Evolutionary conservation across 83 land plant genomes (phyloP).

Genomic region (Diphasiastrum complanatum): DNA sequence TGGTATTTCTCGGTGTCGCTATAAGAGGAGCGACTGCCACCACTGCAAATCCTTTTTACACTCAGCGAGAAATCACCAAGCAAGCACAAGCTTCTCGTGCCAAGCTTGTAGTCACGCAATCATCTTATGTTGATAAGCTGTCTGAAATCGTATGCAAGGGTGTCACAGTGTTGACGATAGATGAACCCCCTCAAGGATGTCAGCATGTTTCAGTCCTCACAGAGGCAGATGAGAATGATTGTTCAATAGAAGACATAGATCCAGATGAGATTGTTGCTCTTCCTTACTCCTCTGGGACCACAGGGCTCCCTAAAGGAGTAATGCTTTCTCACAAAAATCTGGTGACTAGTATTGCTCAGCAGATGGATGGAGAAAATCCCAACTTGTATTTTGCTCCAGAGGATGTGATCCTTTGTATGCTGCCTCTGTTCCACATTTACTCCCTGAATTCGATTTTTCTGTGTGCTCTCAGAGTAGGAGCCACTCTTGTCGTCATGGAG

Average conservation of each 20-base stretch:
- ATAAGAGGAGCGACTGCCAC: slow-evolving; percentile 4
- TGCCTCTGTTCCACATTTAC: slow-evolving; percentile 21
- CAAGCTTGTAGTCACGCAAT: not conserved
- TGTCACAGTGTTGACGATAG: not conserved
- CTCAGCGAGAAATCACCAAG: slow-evolving; percentile 1
- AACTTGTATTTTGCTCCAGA: slow-evolving; percentile 35
- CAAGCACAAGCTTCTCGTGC: slow-evolving; percentile 3
- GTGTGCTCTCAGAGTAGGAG: slow-evolving; percentile 6
- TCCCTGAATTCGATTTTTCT: slow-evolving; percentile 11
- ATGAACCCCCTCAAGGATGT: slow-evolving; percentile 1
- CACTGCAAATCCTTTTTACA: slow-evolving; percentile 22
- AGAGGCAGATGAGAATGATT: slow-evolving; percentile 2
- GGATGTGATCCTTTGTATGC: slow-evolving; percentile 50
- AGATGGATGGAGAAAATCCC: slow-evolving; percentile 70
- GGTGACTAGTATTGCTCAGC: slow-evolving; percentile 40
- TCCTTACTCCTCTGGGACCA: slow-evolving; percentile 62
- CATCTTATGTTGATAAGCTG: slow-evolving; percentile 1
- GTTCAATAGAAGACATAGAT: slow-evolving; percentile 14
- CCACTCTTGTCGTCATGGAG: slow-evolving; percentile 1
- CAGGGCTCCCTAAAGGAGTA: slow-evolving; percentile 32
- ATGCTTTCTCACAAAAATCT: too few species aligned
- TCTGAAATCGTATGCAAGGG: not conserved
- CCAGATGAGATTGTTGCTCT: slow-evolving; percentile 44
- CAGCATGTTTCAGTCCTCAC: not conserved
- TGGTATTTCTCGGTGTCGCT: slow-evolving; percentile 9